phyloP scores from a whole-genome alignment of 2,329 filamentous ascomycete genomes.

The Neofusicoccum laricinum region DNA sequence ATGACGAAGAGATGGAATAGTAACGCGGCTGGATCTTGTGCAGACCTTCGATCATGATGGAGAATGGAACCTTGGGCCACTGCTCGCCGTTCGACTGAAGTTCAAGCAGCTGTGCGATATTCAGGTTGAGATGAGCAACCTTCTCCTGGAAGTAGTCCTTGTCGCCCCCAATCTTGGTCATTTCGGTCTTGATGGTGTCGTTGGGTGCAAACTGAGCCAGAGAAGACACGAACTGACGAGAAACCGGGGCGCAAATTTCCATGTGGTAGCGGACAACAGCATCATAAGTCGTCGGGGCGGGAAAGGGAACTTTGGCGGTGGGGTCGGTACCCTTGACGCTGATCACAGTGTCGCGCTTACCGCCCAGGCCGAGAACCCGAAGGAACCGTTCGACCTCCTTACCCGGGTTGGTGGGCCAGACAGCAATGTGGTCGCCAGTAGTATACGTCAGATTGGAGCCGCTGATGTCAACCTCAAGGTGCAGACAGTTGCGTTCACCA shows the following conservation, averaged over 20 bases:
- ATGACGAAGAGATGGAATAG: slow-evolving; percentile 99
- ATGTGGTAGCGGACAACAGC: slow-evolving; percentile 91
- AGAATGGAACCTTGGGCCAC: slow-evolving; percentile 88
- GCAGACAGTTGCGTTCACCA: slow-evolving; percentile 90
- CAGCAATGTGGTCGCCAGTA: slow-evolving; percentile 93
- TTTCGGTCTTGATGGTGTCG: slow-evolving; percentile 80
- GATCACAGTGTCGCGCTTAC: slow-evolving; percentile 79
- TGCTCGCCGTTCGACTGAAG: slow-evolving; percentile 68
- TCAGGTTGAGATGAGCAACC: slow-evolving; percentile 77
- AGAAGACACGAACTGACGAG: slow-evolving; percentile 87
- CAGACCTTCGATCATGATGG: slow-evolving; percentile 87
- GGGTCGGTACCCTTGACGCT: slow-evolving; percentile 88
- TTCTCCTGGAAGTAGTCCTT: slow-evolving; percentile 94
- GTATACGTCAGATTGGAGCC: slow-evolving; percentile 89
- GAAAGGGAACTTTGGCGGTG: slow-evolving; percentile 96
- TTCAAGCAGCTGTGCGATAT: slow-evolving; percentile 82
- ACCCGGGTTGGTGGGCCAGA: slow-evolving; percentile 96
- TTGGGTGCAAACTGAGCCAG: slow-evolving; percentile 86
- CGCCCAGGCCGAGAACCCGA: slow-evolving; percentile 68
- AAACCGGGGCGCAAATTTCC: slow-evolving; percentile 93
- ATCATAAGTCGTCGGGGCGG: slow-evolving; percentile 94
- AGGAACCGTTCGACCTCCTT: slow-evolving; percentile 90
- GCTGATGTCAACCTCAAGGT: slow-evolving; percentile 90
- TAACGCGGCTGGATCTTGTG: slow-evolving; percentile 96
- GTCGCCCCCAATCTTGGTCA: slow-evolving; percentile 83